These are phyloP conservation scores for sunflower (Helianthus annuus) DNA, from an alignment of 129 eudicot species.

Conservation along the genomic window DNA sequence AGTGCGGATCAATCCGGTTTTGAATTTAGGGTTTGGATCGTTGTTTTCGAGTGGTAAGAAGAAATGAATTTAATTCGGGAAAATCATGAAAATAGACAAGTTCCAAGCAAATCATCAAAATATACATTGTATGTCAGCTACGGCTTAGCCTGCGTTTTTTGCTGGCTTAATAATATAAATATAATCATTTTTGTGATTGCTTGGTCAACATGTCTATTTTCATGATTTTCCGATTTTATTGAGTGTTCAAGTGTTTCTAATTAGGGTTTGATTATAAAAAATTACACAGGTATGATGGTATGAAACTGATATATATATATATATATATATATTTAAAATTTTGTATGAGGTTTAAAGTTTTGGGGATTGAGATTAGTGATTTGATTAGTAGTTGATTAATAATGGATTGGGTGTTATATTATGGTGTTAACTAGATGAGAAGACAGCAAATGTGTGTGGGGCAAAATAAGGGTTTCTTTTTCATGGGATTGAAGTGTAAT, in stretches of 20 bases:
- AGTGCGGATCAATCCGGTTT: constrained; percentile 56
- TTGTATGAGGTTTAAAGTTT: constrained; percentile 20
- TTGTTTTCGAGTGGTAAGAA: constrained; percentile 67
- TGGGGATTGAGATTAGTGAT: constrained; percentile 17
- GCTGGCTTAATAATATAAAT: too few species aligned
- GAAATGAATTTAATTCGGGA: constrained; percentile 42
- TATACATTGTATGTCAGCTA: too few species aligned
- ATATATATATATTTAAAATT: neutral
- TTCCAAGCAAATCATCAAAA: too few species aligned
- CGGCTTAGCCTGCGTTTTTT: too few species aligned
- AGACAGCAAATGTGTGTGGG: constrained; percentile 41
- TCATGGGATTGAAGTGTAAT: constrained; percentile 28
- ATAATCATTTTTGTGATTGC: too few species aligned
- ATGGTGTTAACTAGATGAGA: constrained; percentile 16
- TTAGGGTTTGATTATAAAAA: neutral
- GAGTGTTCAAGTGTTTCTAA: constrained; percentile 7
- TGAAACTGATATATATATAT: too few species aligned
- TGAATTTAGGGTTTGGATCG: constrained; percentile 80
- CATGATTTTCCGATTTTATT: too few species aligned
- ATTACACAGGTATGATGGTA: neutral
- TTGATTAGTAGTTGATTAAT: constrained; percentile 17
- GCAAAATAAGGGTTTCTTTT: constrained; percentile 22
- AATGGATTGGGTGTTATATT: constrained; percentile 22
- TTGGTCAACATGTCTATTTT: too few species aligned
- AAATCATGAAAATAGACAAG: too few species aligned